Conservation (phyloP, 192 early-diverging fungal genomes). For the Allomyces macrogynus region DNA sequence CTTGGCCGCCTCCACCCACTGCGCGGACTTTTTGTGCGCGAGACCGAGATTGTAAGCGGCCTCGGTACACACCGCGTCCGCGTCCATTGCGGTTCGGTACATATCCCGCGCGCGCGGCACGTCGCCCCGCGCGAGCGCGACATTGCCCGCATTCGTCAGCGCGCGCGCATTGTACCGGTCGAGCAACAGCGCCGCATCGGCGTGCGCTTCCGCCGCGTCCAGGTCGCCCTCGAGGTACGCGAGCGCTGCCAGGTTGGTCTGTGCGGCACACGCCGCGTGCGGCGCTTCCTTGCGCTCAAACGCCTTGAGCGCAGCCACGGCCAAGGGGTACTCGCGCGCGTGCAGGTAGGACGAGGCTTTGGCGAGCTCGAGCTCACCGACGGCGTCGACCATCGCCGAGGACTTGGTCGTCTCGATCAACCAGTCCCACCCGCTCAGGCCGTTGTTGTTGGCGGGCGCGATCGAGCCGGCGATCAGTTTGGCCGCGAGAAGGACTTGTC, state of each 20-base stretch:
- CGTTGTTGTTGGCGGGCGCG: conserved; percentile 8
- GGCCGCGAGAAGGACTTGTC: conserved; percentile 26
- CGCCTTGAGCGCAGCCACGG: conserved; percentile 25
- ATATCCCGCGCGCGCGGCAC: not conserved
- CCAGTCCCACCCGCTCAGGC: conserved; percentile 28
- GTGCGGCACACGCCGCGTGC: conserved; percentile 19
- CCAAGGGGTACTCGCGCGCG: conserved; percentile 25
- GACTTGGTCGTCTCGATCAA: conserved; percentile 26
- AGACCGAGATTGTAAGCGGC: conserved; percentile 37
- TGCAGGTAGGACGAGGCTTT: conserved; percentile 35
- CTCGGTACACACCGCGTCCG: conserved; percentile 35
- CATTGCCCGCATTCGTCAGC: conserved; percentile 30
- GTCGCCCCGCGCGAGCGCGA: conserved; percentile 14
- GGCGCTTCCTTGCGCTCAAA: conserved; percentile 36
- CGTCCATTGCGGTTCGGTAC: conserved; percentile 28
- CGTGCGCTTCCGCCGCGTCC: conserved; percentile 29
- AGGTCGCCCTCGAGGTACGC: conserved; percentile 34
- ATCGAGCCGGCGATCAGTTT: conserved; percentile 32
- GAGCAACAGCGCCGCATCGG: conserved; percentile 24
- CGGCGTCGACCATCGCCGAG: conserved; percentile 25
- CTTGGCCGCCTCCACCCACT: conserved; percentile 19
- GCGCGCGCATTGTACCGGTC: conserved; percentile 41
- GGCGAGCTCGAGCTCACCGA: conserved; percentile 33
- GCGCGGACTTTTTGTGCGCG: conserved; percentile 17
- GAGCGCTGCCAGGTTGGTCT: conserved; percentile 36